These are phyloP conservation scores for Magnaporthiopsis poae DNA, from an alignment of 2,329 filamentous ascomycete genomes.

Conservation along the genomic window DNA sequence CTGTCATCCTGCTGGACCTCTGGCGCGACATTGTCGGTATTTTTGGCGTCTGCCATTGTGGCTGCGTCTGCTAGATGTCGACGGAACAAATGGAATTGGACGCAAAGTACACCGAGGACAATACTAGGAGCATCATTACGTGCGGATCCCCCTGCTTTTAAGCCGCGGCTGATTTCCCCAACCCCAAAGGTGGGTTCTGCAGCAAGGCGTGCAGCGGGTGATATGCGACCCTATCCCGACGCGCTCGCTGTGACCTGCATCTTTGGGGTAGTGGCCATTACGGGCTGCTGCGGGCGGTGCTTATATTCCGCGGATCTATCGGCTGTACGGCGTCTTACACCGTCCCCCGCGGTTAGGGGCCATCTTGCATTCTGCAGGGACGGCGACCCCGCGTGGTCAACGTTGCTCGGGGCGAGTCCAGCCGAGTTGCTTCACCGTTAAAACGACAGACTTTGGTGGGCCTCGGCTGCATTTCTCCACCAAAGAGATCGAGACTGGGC, in stretches of 20 bases:
- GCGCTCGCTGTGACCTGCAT: not conserved
- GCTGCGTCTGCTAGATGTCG: not conserved
- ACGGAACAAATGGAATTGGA: not conserved
- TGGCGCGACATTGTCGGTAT: conserved; percentile 15
- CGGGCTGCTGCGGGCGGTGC: not conserved
- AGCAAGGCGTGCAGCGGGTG: not conserved
- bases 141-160: not conserved
- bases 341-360: not conserved
- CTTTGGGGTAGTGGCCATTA: not conserved
- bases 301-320: not conserved
- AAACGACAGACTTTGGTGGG: not conserved
- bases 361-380: not conserved
- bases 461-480: conserved; percentile 10
- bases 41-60: not conserved
- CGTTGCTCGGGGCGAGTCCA: not conserved
- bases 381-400: too few relatives aligned
- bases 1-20: not conserved
- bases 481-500: conserved; percentile 2
- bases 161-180: too few relatives aligned
- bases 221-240: not conserved
- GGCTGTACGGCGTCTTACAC: not conserved
- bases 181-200: not conserved
- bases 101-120: not conserved
- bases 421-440: not conserved
- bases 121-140: not conserved